phyloP scores from a whole-genome alignment of 495 filamentous ascomycete genomes.

The Xylaria cubensis region DNA sequence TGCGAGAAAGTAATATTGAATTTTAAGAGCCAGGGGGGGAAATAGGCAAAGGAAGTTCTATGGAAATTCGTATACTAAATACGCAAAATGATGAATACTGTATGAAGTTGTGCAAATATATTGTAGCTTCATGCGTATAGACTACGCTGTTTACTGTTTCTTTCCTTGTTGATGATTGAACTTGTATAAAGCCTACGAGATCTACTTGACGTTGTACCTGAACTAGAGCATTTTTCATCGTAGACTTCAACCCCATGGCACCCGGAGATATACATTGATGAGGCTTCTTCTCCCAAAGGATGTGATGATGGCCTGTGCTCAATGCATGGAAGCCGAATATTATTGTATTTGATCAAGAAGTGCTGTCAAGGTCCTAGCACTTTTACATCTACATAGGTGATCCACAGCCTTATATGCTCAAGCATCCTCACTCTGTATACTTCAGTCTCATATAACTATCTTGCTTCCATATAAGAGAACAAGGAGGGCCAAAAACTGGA shows the following conservation, averaged over 20 bases:
- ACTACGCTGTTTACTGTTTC: too few relatives aligned
- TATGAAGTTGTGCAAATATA: neutral
- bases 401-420: too few relatives aligned
- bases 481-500: neutral
- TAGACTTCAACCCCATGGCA: neutral
- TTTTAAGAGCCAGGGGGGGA: too few relatives aligned
- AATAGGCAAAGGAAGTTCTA: neutral
- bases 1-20: too few relatives aligned
- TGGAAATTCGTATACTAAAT: neutral
- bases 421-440: neutral
- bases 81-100: neutral
- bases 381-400: neutral
- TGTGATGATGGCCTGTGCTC: neutral
- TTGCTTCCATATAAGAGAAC: neutral
- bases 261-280: neutral
- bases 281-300: neutral
- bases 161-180: too few relatives aligned
- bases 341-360: neutral
- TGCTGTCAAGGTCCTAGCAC: neutral
- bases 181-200: neutral
- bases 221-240: neutral
- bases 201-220: neutral
- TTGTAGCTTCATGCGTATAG: too few relatives aligned
- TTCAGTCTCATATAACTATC: neutral
- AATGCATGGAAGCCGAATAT: neutral